Conservation (phyloP, 306 rosid species). For the Malus asiatica region DNA sequence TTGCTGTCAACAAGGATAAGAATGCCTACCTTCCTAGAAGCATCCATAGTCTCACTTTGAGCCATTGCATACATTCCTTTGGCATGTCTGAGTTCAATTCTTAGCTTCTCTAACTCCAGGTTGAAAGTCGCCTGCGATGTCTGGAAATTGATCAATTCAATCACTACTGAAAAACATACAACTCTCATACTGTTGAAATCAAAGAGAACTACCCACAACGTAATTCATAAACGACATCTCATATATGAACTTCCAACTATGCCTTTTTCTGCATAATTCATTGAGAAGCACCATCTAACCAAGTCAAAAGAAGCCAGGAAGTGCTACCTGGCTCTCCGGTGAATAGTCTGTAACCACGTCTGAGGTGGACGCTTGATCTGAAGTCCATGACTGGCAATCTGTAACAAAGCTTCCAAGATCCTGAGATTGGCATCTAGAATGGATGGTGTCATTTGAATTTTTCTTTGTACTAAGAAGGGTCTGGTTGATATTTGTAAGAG, state of each 20-base stretch:
- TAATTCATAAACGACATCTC: too few species aligned
- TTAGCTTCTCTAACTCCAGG: constrained; percentile 80
- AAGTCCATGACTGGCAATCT: constrained; percentile 41
- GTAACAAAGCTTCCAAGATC: constrained; percentile 42
- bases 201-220: too few species aligned
- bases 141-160: background rate
- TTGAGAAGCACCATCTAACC: constrained; percentile 5
- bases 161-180: background rate
- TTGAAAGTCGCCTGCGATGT: constrained; percentile 47
- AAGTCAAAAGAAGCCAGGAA: constrained; percentile 12
- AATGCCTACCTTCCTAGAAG: constrained; percentile 60
- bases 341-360: constrained; percentile 31
- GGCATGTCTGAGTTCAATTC: constrained; percentile 78
- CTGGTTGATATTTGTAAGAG: constrained; percentile 67
- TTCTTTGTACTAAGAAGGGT: constrained; percentile 30
- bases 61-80: constrained; percentile 84
- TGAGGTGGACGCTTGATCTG: constrained; percentile 40
- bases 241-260: background rate
- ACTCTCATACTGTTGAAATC: background rate
- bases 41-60: constrained; percentile 63
- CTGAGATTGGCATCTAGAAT: constrained; percentile 45
- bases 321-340: constrained; percentile 56
- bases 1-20: constrained; percentile 7
- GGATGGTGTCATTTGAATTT: constrained; percentile 28
- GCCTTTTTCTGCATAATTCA: background rate